Percentiles rank a stretch among this genome's conserved stretches.
Evolutionary conservation across 345 rosid species (phyloP).

Genomic region (Syzygium aromaticum): DNA sequence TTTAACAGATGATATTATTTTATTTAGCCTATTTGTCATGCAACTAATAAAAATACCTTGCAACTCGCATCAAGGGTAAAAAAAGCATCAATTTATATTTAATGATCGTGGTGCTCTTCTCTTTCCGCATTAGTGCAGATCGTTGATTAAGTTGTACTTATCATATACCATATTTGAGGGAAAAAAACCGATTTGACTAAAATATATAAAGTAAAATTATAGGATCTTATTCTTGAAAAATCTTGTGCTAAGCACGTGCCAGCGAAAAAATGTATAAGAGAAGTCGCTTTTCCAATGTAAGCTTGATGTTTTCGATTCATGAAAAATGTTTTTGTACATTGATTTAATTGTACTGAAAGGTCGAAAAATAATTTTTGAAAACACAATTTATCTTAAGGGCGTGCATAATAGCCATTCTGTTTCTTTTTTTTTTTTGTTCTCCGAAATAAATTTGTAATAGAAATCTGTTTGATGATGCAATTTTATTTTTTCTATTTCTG

Average conservation of each 20-base stretch:
- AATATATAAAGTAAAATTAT: too few species aligned
- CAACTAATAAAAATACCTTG: neutral
- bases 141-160: neutral
- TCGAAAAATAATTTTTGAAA: too few species aligned
- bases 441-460: fast-evolving
- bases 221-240: neutral
- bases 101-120: neutral
- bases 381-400: too few species aligned
- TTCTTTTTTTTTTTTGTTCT: too few species aligned
- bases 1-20: neutral
- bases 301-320: too few species aligned
- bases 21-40: neutral
- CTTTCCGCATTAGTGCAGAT: neutral
- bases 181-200: neutral
- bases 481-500: too few species aligned
- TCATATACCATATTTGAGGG: neutral
- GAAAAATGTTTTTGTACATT: too few species aligned
- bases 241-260: neutral
- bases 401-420: too few species aligned
- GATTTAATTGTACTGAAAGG: too few species aligned
- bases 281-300: too few species aligned
- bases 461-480: too few species aligned
- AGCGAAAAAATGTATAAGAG: neutral
- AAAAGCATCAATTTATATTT: too few species aligned
- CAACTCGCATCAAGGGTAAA: neutral